A percentile compares a stretch with the other conserved stretches of the same genome.
phyloP scores from a whole-genome alignment of 257 asterid genomes.

The Striga asiatica region DNA sequence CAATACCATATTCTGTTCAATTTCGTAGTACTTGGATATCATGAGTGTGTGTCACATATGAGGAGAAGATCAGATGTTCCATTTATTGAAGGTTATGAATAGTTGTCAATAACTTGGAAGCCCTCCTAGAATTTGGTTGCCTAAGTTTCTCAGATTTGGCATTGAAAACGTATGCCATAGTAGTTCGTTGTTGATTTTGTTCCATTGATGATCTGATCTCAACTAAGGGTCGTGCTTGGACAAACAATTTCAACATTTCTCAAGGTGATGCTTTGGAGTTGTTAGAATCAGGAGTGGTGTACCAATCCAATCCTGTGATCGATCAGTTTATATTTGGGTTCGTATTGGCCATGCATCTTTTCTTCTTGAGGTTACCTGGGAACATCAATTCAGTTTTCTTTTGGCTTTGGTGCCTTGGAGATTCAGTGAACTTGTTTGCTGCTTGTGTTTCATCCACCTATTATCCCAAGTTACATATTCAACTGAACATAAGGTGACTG shows the following conservation, averaged over 20 bases:
- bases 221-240: conserved; percentile 21
- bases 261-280: conserved; percentile 19
- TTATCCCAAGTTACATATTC: conserved; percentile 34
- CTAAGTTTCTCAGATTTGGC: conserved; percentile 11
- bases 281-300: conserved; percentile 14
- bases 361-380: conserved; percentile 31
- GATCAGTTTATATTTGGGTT: conserved; percentile 18
- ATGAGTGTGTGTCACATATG: neutral
- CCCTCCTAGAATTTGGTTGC: conserved; percentile 19
- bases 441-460: conserved; percentile 36
- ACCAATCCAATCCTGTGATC: conserved; percentile 18
- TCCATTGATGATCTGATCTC: conserved; percentile 18
- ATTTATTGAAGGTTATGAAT: conserved; percentile 8
- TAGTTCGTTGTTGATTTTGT: conserved; percentile 17
- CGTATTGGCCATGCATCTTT: conserved; percentile 18
- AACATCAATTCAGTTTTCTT: conserved; percentile 25
- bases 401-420: conserved; percentile 31
- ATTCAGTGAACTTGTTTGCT: conserved; percentile 30
- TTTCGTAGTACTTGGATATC: conserved; percentile 13
- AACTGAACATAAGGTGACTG: conserved; percentile 32
- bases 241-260: conserved; percentile 13
- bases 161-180: conserved; percentile 15
- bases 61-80: conserved; percentile 18
- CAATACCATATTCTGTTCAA: conserved; percentile 19
- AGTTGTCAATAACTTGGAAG: conserved; percentile 4